These are phyloP conservation scores for Prunus dulcis DNA, from an alignment of 306 rosid genomes.

Conservation along the genomic window DNA sequence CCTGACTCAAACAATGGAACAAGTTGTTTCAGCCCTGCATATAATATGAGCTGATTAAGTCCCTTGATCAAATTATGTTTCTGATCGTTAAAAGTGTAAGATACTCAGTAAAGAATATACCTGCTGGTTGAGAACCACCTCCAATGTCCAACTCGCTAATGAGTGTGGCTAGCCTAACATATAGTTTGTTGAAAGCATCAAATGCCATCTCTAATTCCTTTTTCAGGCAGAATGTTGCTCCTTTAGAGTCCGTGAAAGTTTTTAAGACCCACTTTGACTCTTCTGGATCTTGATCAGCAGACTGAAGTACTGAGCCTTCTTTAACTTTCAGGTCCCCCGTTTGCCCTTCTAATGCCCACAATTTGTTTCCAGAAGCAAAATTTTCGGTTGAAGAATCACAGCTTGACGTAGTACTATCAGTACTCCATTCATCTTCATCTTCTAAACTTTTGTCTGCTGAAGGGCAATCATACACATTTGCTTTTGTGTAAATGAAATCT, in stretches of 20 bases:
- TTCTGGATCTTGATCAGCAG: not conserved
- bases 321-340: slow-evolving; percentile 24
- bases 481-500: slow-evolving; percentile 34
- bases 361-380: slow-evolving; percentile 37
- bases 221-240: slow-evolving; percentile 36
- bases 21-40: slow-evolving; percentile 50
- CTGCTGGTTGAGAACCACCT: slow-evolving; percentile 36
- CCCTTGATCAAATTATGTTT: slow-evolving; percentile 7
- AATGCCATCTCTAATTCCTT: slow-evolving; percentile 48
- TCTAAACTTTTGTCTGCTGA: slow-evolving; percentile 27
- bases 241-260: slow-evolving; percentile 18
- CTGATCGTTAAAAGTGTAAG: slow-evolving; percentile 12
- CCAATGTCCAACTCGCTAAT: slow-evolving; percentile 28
- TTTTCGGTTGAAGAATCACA: slow-evolving; percentile 52
- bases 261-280: no score
- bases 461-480: slow-evolving; percentile 26
- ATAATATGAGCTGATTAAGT: slow-evolving; percentile 29
- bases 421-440: slow-evolving; percentile 51
- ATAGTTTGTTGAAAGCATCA: slow-evolving; percentile 44
- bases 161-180: slow-evolving; percentile 40
- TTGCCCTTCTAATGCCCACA: slow-evolving; percentile 17
- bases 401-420: slow-evolving; percentile 57
- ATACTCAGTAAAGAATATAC: slow-evolving; percentile 37
- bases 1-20: slow-evolving; percentile 29
- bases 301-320: slow-evolving; percentile 23